Evolutionary conservation across 441 rosid species (phyloP), one percentile per base, ranked within the genome.

Genomic region (Adansonia rubrostipa): DNA sequence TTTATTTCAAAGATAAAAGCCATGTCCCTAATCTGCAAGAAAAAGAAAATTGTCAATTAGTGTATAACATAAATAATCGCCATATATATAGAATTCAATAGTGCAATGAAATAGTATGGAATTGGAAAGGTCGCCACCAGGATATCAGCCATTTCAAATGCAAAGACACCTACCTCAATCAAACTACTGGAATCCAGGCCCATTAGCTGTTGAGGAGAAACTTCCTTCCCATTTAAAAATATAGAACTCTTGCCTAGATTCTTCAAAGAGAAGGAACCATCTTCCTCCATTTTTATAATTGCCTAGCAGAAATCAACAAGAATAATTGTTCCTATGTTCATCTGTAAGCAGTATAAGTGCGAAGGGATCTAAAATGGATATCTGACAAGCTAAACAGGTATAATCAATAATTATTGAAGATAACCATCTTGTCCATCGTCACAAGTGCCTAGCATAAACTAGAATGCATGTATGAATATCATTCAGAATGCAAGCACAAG

Each of bases 241-340:
- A 95, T 74, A 11, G 86, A 82, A 80, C 74, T 81, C 88, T 86
- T 93, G 64, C 95, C 94, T 40, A 95, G 91, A 85, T 95, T 95
- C 89, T 85, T 92, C 77, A 93, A 73, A 79, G 80, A 69, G 86
- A 94, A 92, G 54, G 92, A 90, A 74, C 97, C 97, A 73, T 89
- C 83, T 71, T 80, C 75, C 77, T 91, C 93, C 88, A 94, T 82
- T 87, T 84, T 94, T 77, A 94, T 85, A 74, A 92, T 78, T 50
- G 98, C 98, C 97, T 93, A 81, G 63, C 78, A 80, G 54, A 78
- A 72, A 75, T 48, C 54, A 61, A 36, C 11, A 60, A 77, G 76
- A 51, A 17, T 45, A 51, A n/a, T 82, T 75, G 77, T 73, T 62
- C 78, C 75, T 48, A 47, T 33, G 70, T 33, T 67, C 66, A 62